phyloP scores from a whole-genome alignment of 768 basidiomycete genomes.

The Phallus indusiatus region DNA sequence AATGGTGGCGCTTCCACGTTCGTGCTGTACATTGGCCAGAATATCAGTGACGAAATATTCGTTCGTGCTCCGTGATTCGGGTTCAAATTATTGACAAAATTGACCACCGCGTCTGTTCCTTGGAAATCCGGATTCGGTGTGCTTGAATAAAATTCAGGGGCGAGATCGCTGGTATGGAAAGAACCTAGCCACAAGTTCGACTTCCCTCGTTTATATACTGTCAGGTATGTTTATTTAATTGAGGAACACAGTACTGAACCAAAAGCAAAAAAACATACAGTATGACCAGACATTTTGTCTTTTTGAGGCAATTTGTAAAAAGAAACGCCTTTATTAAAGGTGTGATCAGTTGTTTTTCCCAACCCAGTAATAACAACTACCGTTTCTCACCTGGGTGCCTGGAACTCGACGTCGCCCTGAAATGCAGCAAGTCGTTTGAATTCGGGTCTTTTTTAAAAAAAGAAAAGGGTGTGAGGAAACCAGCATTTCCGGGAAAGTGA shows the following conservation, averaged over 20 bases:
- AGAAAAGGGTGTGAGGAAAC: neutral
- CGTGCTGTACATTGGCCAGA: constrained; percentile 37
- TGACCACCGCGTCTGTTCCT: constrained; percentile 37
- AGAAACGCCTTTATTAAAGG: constrained; percentile 20
- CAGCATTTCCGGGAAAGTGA: neutral
- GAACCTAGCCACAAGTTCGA: constrained; percentile 34
- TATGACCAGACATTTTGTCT: constrained; percentile 27
- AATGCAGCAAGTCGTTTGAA: constrained; percentile 32
- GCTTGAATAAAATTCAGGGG: constrained; percentile 31
- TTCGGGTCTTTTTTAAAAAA: constrained; percentile 26
- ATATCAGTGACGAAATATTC: constrained; percentile 17
- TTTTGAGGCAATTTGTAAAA: constrained; percentile 22
- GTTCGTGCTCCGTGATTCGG: constrained; percentile 27
- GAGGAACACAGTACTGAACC: neutral
- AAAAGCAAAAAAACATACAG: constrained; percentile 23
- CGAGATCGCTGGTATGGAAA: constrained; percentile 33
- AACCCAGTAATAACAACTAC: neutral
- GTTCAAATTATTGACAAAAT: constrained; percentile 33
- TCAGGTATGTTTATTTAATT: neutral
- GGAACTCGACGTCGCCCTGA: constrained; percentile 28
- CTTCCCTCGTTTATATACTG: constrained; percentile 41
- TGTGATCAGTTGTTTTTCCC: neutral
- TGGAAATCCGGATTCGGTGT: constrained; percentile 19
- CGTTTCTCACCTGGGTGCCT: constrained; percentile 15
- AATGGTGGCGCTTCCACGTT: constrained; percentile 21